Percentiles rank a stretch among this genome's conserved stretches.
phyloP scores from a whole-genome alignment of 2,329 filamentous ascomycete species.

The Sphaerulina musiva region DNA sequence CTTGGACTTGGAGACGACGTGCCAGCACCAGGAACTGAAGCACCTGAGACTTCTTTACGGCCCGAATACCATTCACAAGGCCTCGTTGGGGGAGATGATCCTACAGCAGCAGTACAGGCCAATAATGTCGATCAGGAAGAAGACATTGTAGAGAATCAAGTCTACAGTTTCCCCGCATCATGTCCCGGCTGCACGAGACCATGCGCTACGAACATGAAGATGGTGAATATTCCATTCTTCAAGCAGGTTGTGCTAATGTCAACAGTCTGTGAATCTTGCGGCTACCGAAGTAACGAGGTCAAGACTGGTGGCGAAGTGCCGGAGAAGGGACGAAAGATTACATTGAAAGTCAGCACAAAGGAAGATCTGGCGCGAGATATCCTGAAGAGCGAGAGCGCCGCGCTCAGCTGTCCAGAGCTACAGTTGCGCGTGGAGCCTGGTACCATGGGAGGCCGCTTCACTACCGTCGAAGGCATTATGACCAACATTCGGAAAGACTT shows the following conservation, averaged over 20 bases:
- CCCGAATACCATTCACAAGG: slow-evolving; percentile 47
- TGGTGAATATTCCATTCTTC: slow-evolving; percentile 96
- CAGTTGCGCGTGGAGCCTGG: slow-evolving; percentile 83
- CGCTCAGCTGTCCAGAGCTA: slow-evolving; percentile 78
- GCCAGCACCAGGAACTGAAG: slow-evolving; percentile 36
- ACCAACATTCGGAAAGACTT: slow-evolving; percentile 90
- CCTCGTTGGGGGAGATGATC: slow-evolving; percentile 33
- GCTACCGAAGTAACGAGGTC: slow-evolving; percentile 88
- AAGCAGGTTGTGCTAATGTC: slow-evolving; percentile 96
- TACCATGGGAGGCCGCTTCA: slow-evolving; percentile 92
- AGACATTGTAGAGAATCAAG: slow-evolving; percentile 85
- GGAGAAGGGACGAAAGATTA: slow-evolving; percentile 76
- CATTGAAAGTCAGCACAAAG: slow-evolving; percentile 59
- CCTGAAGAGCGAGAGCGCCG: slow-evolving; percentile 90
- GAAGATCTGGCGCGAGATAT: slow-evolving; percentile 85
- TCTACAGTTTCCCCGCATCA: slow-evolving; percentile 84
- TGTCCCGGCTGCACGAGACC: slow-evolving; percentile 85
- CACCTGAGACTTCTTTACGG: slow-evolving; percentile 51
- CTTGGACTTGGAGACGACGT: slow-evolving; percentile 62
- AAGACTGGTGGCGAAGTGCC: slow-evolving; percentile 95
- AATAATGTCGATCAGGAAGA: slow-evolving; percentile 47
- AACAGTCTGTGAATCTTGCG: slow-evolving; percentile 84
- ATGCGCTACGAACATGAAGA: slow-evolving; percentile 94
- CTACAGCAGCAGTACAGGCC: slow-evolving; percentile 8
- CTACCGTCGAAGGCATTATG: slow-evolving; percentile 87